Evolutionary conservation across 352 stramenopile species (phyloP).

Genomic region (Salisapilia sapeloensis): DNA sequence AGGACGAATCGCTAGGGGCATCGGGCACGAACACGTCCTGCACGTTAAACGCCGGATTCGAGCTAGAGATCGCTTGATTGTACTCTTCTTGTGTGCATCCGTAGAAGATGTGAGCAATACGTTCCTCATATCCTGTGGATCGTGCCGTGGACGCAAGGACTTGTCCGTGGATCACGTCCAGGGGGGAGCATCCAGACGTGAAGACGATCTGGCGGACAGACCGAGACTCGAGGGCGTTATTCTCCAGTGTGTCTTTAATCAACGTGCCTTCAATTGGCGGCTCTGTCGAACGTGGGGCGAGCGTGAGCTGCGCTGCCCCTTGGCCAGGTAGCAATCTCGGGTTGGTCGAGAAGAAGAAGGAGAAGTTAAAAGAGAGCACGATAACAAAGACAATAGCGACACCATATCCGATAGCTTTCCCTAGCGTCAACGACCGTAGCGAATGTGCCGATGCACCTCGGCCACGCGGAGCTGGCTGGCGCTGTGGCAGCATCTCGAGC

Average conservation of each 20-base stretch:
- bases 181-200: constrained; percentile 44
- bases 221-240: constrained; percentile 22
- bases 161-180: constrained; percentile 47
- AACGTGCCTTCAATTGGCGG: constrained; percentile 1
- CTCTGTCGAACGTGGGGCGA: constrained; percentile 3
- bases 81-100: constrained; percentile 29
- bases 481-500: constrained; percentile 34
- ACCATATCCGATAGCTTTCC: constrained; percentile 9
- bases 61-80: constrained; percentile 15
- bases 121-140: constrained; percentile 22
- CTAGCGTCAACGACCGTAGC: constrained; percentile 3
- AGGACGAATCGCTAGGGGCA: constrained; percentile 2
- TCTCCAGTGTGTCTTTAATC: constrained; percentile 9
- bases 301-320: constrained; percentile 1
- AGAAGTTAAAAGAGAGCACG: constrained; percentile 46
- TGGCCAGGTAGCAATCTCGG: constrained; percentile 10
- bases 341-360: constrained; percentile 28
- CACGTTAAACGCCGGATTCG: constrained; percentile 29
- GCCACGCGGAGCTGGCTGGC: constrained; percentile 20
- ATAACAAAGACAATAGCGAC: constrained; percentile 25
- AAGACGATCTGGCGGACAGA: constrained; percentile 50
- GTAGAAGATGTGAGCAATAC: constrained; percentile 58
- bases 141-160: constrained; percentile 57
- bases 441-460: constrained; percentile 9
- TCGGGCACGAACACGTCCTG: constrained; percentile 19